These are phyloP conservation scores for Pleurotus cornucopiae DNA, from an alignment of 768 basidiomycete genomes.

Conservation along the genomic window DNA sequence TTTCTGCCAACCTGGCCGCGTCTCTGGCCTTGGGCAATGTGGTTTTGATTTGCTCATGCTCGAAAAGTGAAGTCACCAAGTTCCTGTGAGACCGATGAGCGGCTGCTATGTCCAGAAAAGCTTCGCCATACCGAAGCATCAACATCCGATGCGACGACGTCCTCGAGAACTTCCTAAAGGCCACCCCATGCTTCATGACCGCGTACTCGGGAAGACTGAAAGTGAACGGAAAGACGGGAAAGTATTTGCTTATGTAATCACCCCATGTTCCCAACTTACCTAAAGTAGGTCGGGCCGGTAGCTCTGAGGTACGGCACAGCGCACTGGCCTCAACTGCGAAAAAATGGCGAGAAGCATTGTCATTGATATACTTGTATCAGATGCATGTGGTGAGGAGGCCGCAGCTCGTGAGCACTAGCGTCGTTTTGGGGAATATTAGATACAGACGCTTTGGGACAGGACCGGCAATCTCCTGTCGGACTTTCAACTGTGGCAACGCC, in stretches of 20 bases:
- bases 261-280: neutral
- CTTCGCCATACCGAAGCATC: conserved; percentile 74
- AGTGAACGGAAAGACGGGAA: neutral
- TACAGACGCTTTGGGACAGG: neutral
- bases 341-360: neutral
- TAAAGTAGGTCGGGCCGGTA: too few relatives aligned
- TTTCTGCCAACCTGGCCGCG: conserved; percentile 86
- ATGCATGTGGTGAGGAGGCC: neutral
- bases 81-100: conserved; percentile 49
- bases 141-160: conserved; percentile 89
- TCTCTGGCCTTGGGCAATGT: conserved; percentile 95
- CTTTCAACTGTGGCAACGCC: conserved; percentile 1
- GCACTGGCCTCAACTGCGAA: too few relatives aligned
- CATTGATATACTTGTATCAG: neutral
- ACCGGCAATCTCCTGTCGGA: conserved; percentile 5
- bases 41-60: conserved; percentile 95
- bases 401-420: neutral
- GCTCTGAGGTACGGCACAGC: too few relatives aligned
- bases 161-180: conserved; percentile 89
- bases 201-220: neutral
- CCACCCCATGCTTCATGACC: conserved; percentile 90
- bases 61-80: conserved; percentile 87
- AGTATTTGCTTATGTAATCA: neutral
- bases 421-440: neutral
- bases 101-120: neutral